Evolutionary conservation across 1,284 basidiomycete genomes (phyloP).

Genomic region (Fomes fomentarius): DNA sequence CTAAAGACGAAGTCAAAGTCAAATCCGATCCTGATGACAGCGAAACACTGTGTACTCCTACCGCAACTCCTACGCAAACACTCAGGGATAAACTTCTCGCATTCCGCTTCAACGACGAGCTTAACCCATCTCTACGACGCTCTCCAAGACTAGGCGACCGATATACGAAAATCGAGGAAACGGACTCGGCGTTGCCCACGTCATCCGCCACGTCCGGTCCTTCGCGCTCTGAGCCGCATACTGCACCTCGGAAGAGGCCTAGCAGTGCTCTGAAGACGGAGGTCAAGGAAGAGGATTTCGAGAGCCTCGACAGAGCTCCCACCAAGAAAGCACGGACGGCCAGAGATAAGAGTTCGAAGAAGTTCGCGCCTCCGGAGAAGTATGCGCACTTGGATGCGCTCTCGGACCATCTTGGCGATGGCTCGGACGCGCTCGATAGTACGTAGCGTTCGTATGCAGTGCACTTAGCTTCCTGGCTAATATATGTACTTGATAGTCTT

Average conservation of each 20-base stretch:
- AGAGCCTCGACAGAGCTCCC: neutral
- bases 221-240: neutral
- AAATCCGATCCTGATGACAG: too few species aligned
- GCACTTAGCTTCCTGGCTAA: neutral
- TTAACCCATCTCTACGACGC: constrained; percentile 8
- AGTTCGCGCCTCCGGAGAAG: constrained; percentile 35
- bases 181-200: constrained; percentile 9
- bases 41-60: too few species aligned
- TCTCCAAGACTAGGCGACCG: neutral
- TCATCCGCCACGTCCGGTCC: neutral
- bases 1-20: too few species aligned
- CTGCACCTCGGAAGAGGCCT: too few species aligned
- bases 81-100: constrained; percentile 9
- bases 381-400: constrained; percentile 39
- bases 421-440: constrained; percentile 43
- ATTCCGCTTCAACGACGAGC: constrained; percentile 12
- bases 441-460: constrained; percentile 18
- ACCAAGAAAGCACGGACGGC: neutral
- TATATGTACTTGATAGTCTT: constrained; percentile 22
- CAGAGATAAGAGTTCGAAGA: constrained; percentile 13
- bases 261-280: neutral
- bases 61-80: constrained; percentile 16
- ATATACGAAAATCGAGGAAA: constrained; percentile 6
- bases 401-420: constrained; percentile 42
- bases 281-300: neutral